Percentiles rank a stretch among this genome's conserved stretches.
phyloP scores from a whole-genome alignment of 768 basidiomycete species.

The Tylopilus rubrobrunneus region DNA sequence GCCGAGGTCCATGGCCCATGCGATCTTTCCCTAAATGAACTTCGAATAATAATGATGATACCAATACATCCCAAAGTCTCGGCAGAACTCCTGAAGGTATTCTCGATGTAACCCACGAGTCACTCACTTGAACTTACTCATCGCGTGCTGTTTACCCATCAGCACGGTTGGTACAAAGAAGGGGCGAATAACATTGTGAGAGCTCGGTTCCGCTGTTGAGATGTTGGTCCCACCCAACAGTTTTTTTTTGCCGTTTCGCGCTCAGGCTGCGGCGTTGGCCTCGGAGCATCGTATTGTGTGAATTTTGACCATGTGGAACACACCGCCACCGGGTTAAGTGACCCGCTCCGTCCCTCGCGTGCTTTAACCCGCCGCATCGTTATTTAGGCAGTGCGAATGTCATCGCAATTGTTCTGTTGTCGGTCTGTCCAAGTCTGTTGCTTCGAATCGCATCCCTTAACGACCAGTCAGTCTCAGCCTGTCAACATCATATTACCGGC shows the following conservation, averaged over 20 bases:
- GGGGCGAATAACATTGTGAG: neutral
- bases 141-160: neutral
- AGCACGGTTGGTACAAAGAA: neutral
- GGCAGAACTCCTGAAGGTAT: too few relatives aligned
- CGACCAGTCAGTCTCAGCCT: neutral
- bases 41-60: too few relatives aligned
- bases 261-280: neutral
- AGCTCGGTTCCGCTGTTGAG: neutral
- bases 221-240: neutral
- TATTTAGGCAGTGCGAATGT: conserved; percentile 1
- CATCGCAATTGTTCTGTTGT: conserved; percentile 6
- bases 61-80: neutral
- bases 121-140: neutral
- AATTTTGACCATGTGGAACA: conserved; percentile 1
- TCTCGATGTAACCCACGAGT: too few relatives aligned
- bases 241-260: neutral
- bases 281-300: neutral
- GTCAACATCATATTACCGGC: neutral
- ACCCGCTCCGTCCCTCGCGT: neutral
- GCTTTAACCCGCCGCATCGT: neutral
- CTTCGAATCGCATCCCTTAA: neutral
- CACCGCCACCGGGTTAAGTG: neutral
- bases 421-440: conserved; percentile 2
- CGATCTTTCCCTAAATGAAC: too few relatives aligned
- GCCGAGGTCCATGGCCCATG: too few relatives aligned